A percentile compares a stretch with the other conserved stretches of the same genome.
Evolutionary conservation across 306 rosid species (phyloP).

Genomic region (Acacia crassicarpa): DNA sequence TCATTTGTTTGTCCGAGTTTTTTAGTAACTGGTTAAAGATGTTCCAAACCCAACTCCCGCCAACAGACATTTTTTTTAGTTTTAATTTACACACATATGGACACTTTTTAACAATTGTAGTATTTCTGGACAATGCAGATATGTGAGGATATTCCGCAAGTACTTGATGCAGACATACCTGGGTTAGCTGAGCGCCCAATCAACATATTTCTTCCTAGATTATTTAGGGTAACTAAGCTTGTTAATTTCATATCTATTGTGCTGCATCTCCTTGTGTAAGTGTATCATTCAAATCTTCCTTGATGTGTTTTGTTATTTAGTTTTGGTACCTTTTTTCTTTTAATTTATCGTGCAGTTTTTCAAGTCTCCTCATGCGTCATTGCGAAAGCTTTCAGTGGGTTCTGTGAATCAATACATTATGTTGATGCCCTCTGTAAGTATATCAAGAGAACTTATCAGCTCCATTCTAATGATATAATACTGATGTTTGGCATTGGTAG

Average conservation of each 20-base stretch:
- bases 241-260: conserved; percentile 6
- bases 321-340: not conserved
- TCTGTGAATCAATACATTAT: conserved; percentile 93
- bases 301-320: not conserved
- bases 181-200: conserved; percentile 98
- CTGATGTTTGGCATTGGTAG: conserved; percentile 28
- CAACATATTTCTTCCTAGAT: conserved; percentile 81
- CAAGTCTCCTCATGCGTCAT: conserved; percentile 85
- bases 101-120: conserved; percentile 11
- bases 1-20: not conserved
- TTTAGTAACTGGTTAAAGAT: not conserved
- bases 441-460: conserved; percentile 19
- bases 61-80: conserved; percentile 10
- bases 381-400: conserved; percentile 89
- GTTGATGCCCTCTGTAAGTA: conserved; percentile 94
- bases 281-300: conserved; percentile 8
- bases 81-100: not conserved
- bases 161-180: conserved; percentile 87
- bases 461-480: conserved; percentile 28
- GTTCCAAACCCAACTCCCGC: conserved; percentile 4
- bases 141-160: conserved; percentile 97
- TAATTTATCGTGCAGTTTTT: conserved; percentile 64
- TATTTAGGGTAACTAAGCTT: conserved; percentile 61
- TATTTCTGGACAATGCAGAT: conserved; percentile 50
- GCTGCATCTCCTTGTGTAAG: not conserved